Percentiles rank a stretch among this genome's conserved stretches.
Evolutionary conservation across 2,329 filamentous ascomycete species (phyloP).

Genomic region (Penicillium sp.): DNA sequence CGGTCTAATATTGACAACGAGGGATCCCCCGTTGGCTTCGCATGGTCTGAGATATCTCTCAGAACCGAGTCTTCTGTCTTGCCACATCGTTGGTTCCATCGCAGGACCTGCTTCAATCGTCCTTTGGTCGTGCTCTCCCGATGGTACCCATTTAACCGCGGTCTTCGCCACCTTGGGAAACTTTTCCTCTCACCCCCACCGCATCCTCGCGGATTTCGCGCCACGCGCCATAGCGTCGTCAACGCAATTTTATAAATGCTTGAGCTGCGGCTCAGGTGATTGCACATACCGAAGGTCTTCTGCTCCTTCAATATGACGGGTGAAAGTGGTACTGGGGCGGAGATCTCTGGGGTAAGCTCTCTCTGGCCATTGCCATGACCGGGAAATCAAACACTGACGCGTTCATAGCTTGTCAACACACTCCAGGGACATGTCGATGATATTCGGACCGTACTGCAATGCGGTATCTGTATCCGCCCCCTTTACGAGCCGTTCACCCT

Average conservation of each 20-base stretch:
- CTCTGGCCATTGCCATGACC: background rate
- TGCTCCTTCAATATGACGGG: slow-evolving; percentile 16
- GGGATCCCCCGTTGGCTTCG: background rate
- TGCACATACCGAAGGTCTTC: slow-evolving; percentile 2
- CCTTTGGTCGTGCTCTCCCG: background rate
- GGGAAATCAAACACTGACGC: slow-evolving; percentile 16
- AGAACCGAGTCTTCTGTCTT: background rate
- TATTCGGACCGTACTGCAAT: slow-evolving; percentile 65
- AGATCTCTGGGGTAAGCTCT: slow-evolving; percentile 37
- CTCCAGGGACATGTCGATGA: slow-evolving; percentile 62
- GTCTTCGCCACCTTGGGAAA: slow-evolving; percentile 9
- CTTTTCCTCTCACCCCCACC: slow-evolving; percentile 25
- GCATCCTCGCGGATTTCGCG: slow-evolving; percentile 19
- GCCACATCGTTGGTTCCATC: background rate
- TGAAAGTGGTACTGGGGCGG: slow-evolving; percentile 17
- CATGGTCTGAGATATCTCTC: background rate
- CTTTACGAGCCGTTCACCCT: slow-evolving; percentile 73
- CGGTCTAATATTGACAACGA: slow-evolving; percentile 11
- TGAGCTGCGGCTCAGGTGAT: background rate
- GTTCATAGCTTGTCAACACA: slow-evolving; percentile 43
- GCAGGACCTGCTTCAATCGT: background rate
- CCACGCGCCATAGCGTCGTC: slow-evolving; percentile 15
- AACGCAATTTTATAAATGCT: slow-evolving; percentile 13
- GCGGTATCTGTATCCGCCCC: slow-evolving; percentile 70
- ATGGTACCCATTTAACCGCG: background rate